Percentiles rank a stretch among this genome's conserved stretches.
Evolutionary conservation across 1,139 yeast genomes (phyloP).

Genomic region (Wickerhamomyces sp.): DNA sequence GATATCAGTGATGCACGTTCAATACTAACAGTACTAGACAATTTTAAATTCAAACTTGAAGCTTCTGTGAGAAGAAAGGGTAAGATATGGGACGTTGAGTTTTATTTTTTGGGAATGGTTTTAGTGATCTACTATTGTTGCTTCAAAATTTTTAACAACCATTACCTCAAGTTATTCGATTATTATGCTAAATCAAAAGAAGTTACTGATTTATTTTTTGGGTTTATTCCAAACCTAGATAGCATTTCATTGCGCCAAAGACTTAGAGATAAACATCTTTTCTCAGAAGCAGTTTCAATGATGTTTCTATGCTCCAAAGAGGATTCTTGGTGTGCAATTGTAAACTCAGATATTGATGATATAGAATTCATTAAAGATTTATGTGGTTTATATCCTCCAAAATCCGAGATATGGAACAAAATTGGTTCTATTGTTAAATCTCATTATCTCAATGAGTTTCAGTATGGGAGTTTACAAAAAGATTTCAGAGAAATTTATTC

Average conservation of each 20-base stretch:
- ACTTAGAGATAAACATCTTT: slow-evolving; percentile 7
- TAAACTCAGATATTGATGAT: slow-evolving; percentile 8
- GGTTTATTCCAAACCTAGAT: slow-evolving; percentile 11
- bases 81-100: slow-evolving; percentile 15
- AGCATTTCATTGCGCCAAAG: slow-evolving; percentile 5
- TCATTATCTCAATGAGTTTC: neutral
- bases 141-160: slow-evolving; percentile 6
- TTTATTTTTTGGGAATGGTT: slow-evolving; percentile 15
- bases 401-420: slow-evolving; percentile 8
- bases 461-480: slow-evolving; percentile 2
- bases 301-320: slow-evolving; percentile 10
- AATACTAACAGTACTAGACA: slow-evolving; percentile 14
- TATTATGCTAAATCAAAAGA: slow-evolving; percentile 9
- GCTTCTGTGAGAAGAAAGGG: slow-evolving; percentile 16
- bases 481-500: slow-evolving; percentile 10
- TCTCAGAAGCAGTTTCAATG: slow-evolving; percentile 18
- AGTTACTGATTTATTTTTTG: slow-evolving; percentile 10
- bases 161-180: slow-evolving; percentile 13
- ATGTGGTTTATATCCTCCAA: slow-evolving; percentile 7
- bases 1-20: slow-evolving; percentile 10
- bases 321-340: slow-evolving; percentile 13
- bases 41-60: slow-evolving; percentile 16
- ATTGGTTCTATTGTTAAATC: slow-evolving; percentile 6
- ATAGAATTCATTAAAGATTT: slow-evolving; percentile 12
- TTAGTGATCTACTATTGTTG: slow-evolving; percentile 15